Base-by-base conservation (phyloP, 2,329 filamentous ascomycete genomes). In the Celoporthe dispersa region DNA sequence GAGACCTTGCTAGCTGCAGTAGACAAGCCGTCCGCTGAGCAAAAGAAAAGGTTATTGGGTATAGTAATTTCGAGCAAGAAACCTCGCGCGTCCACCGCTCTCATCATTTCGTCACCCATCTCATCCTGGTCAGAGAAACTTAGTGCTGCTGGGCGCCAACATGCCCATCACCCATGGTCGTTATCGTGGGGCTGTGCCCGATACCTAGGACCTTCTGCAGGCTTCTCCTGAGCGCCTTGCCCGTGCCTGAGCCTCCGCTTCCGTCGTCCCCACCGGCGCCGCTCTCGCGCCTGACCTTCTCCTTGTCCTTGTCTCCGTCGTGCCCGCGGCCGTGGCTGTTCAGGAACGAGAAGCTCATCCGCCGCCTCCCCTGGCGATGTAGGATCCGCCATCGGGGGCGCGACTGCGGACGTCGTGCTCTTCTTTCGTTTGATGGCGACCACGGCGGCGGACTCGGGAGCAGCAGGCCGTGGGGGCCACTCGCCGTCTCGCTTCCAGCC, bases 401-500 rank as follows among this genome's bases (percentile, higher is more conserved):
- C 69, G 16, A 57, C 67, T 25, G 70, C 70, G n/a, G 72, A 65
- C 57, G 67, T 67, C 37, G 51, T 72, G 39, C 70, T 48, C 73
- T 80, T 84, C 77, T 79, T 84, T 74, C 80, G 84, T 53, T 80
- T 80, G 14, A 79, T 76, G 3, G 79, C 80, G 4, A 81, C 76
- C 14, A 74, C 79, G 71, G 76, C 80, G 67, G 74, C 81, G 72
- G 84, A 78, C 76, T 87, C 83, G 61, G 84, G 75, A 62, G 85
- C 76, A 25, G 82, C 81, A 0, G 85, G 79, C 74, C 88, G 88
- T 1, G 92, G 93, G 5, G 95, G 94, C 95, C 95, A 98, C 79
- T 97, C 93, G 22, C 94, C 94, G 75, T 96, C 93, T 55, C 93
- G 87, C 80, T 97, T 97, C 95, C 95, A 98, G 59, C 95, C 95